Percentiles rank a stretch among this genome's conserved stretches.
These are phyloP conservation scores for Hypoxylon sp. DNA, from an alignment of 2,329 filamentous ascomycete genomes.

Conservation along the genomic window DNA sequence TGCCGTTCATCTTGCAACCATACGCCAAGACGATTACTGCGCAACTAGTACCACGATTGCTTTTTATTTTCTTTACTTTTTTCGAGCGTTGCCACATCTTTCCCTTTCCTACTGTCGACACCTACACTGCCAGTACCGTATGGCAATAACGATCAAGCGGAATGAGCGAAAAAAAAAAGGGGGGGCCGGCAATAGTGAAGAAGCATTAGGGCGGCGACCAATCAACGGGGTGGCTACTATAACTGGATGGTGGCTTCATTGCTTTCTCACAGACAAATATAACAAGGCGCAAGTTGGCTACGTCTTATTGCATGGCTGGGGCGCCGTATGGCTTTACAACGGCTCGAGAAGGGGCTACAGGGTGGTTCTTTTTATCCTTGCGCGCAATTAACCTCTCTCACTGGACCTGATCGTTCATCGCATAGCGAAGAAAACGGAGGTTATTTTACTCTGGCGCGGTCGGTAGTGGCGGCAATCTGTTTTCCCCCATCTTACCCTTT, in stretches of 20 bases:
- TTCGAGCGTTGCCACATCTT: constrained; percentile 12
- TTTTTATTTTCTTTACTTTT: constrained; percentile 16
- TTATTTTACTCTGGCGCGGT: constrained; percentile 26
- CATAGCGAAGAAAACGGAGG: constrained; percentile 37
- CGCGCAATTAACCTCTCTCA: constrained; percentile 30
- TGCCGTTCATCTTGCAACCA: constrained; percentile 23
- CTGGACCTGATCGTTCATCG: constrained; percentile 27
- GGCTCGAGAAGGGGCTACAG: constrained; percentile 19
- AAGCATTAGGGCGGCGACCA: constrained; percentile 21
- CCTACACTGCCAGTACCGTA: constrained; percentile 26
- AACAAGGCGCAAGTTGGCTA: constrained; percentile 33
- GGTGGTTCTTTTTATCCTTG: constrained; percentile 38
- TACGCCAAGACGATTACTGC: constrained; percentile 19
- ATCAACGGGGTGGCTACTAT: constrained; percentile 12
- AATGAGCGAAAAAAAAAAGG: constrained; percentile 13
- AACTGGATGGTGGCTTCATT: constrained; percentile 35
- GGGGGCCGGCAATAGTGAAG: constrained; percentile 25
- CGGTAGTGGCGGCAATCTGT: constrained; percentile 30
- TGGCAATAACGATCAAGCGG: constrained; percentile 16
- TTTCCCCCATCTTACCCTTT: constrained; percentile 24
- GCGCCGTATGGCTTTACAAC: constrained; percentile 31
- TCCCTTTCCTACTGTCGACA: constrained; percentile 19
- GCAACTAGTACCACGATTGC: constrained; percentile 15
- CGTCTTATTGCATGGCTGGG: constrained; percentile 40
- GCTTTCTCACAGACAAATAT: constrained; percentile 32